These are phyloP conservation scores for Cenococcum geophilum DNA, from an alignment of 495 filamentous ascomycete genomes.

Conservation along the genomic window DNA sequence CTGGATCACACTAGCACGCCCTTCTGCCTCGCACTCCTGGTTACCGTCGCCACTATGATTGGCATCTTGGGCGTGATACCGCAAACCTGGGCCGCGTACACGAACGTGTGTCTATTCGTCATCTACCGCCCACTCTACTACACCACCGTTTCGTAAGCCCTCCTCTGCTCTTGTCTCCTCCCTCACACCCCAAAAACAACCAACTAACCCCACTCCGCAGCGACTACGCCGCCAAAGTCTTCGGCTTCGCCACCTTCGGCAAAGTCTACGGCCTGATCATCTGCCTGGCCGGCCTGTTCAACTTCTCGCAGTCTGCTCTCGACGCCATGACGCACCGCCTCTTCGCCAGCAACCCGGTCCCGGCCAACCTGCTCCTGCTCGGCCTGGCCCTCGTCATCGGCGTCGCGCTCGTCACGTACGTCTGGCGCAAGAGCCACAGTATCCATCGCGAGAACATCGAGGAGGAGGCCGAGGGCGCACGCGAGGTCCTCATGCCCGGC, in stretches of 20 bases:
- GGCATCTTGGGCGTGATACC: conserved; percentile 74
- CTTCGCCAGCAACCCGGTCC: conserved; percentile 67
- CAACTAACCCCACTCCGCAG: conserved; percentile 37
- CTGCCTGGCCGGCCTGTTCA: conserved; percentile 77
- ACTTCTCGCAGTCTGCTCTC: conserved; percentile 77
- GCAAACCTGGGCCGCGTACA: conserved; percentile 63
- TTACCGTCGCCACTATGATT: conserved; percentile 64
- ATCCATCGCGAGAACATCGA: conserved; percentile 35
- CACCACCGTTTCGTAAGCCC: conserved; percentile 59
- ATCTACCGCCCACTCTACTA: conserved; percentile 71
- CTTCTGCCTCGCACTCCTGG: conserved; percentile 68
- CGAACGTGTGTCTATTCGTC: conserved; percentile 74
- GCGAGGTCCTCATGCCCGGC: conserved; percentile 36
- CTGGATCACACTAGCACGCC: conserved; percentile 73
- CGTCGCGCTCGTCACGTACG: conserved; percentile 35
- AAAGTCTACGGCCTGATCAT: conserved; percentile 95
- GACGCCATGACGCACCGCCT: conserved; percentile 71
- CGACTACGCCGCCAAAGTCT: conserved; percentile 92
- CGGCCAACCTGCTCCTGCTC: conserved; percentile 69
- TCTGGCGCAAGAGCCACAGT: conserved; percentile 33
- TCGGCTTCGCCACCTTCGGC: conserved; percentile 91
- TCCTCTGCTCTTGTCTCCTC: not conserved
- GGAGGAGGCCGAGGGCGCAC: conserved; percentile 38
- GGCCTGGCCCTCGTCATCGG: conserved; percentile 49
- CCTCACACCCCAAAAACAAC: conserved; percentile 22